These are phyloP conservation scores for Chaetomium strumarium DNA, from an alignment of 2,329 filamentous ascomycete genomes.

Conservation along the genomic window DNA sequence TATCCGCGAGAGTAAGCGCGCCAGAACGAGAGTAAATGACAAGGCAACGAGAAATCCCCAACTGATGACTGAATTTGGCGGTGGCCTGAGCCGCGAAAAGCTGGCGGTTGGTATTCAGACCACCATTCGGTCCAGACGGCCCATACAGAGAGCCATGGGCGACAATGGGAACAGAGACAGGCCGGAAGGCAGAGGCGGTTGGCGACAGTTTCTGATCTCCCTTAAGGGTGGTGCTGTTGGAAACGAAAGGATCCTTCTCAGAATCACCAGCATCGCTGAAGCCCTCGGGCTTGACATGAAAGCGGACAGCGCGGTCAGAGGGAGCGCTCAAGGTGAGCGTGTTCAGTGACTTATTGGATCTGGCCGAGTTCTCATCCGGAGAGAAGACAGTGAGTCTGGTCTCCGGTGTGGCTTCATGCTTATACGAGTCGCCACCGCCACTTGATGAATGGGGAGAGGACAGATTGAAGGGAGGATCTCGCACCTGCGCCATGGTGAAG, in stretches of 20 bases:
- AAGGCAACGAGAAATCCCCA: constrained; percentile 42
- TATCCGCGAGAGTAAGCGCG: constrained; percentile 31
- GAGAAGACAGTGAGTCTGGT: constrained; percentile 60
- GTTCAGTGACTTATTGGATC: constrained; percentile 36
- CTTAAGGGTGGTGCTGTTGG: constrained; percentile 31
- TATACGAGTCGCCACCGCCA: constrained; percentile 50
- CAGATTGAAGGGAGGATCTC: constrained; percentile 38
- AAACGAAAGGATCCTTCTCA: constrained; percentile 52
- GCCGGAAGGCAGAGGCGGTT: constrained; percentile 57
- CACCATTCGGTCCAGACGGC: constrained; percentile 6
- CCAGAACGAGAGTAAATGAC: constrained; percentile 33
- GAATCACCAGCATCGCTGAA: constrained; percentile 25
- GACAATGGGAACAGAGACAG: constrained; percentile 33
- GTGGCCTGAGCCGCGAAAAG: constrained; percentile 28
- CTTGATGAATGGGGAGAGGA: constrained; percentile 48
- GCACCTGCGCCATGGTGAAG: constrained; percentile 36
- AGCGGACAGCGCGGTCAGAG: constrained; percentile 27
- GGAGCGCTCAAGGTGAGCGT: constrained; percentile 27
- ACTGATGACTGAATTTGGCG: constrained; percentile 39
- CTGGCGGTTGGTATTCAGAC: constrained; percentile 18
- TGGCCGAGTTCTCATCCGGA: constrained; percentile 48
- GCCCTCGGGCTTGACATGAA: constrained; percentile 26
- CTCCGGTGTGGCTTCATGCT: constrained; percentile 53
- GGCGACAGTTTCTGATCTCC: constrained; percentile 52
- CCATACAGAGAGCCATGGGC: constrained; percentile 21